Base-by-base conservation (phyloP, 1,284 basidiomycete genomes). In the Leccinum fallax region DNA sequence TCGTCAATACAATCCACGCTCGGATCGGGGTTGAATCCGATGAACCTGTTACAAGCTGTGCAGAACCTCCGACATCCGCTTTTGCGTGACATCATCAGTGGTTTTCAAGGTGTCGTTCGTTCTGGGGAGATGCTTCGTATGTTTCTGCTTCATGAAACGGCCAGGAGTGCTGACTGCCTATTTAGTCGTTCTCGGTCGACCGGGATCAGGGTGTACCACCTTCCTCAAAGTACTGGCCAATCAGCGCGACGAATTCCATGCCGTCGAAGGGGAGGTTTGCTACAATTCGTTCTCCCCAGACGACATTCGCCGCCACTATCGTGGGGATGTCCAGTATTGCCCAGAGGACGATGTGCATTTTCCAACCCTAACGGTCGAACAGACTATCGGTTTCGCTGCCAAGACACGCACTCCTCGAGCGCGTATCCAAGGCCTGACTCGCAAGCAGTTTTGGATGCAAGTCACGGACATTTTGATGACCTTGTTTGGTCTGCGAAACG, bases 291-390 rank as follows among this genome's bases (percentile, higher is more conserved):
- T 93, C 61, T 74, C 83, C 1, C 80, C 85, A 0, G 72, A 80
- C 0, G 76, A 87, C 40, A 77, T 91, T 51, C 67, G 74, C 51
- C 79, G 81, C 32, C 81, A 82, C 62, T 85, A 84, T 70, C 85
- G 88, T 6, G 89, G 89, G 15, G 89, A 90, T 65, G 83, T 88
- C 5, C 81, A 83, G 60, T 91, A 90, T 71, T 87, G 81, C 62
- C 85, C 87, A 0, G 88, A 90, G 70, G 86, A 87, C 63, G 92
- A 94, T 66, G 77, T 89, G 0, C 92, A 93, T 70, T 90, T 91
- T 67, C 86, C 92, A 1, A 86, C 87, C 4, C 79, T 94, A 24
- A 91, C 89, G 1, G 90, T 93, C 15, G 81, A 81, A 57, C 81
- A 88, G 71, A 91, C 90, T 0, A 75, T 91, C 10, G 73, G 76